Base-by-base conservation (phyloP, 2,329 filamentous ascomycete genomes). In the Alternaria arborescens region DNA sequence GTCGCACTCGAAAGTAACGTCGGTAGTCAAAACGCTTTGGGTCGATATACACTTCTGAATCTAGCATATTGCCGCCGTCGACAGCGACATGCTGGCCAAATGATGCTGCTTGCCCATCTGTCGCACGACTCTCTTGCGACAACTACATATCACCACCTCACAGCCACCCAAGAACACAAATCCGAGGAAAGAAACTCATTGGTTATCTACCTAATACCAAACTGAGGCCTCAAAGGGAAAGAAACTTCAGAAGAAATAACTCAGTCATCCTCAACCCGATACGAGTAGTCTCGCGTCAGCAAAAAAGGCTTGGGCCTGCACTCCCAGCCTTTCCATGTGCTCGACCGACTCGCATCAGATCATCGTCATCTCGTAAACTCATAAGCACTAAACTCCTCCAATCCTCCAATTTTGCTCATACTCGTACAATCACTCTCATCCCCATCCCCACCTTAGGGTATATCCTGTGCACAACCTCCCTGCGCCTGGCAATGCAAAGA, bases 401-500 rank as follows among this genome's bases (percentile, higher is more conserved):
- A 14, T 32, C 50, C 41, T 51, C 38, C 57, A 55, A 60, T 68
- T 62, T 65, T 60, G 55, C 34, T 38, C 34, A 24, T 71, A 66
- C 62, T 68, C 66, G 46, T 70, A 65, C 65, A 71, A 24, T 60
- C 54, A 42, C 44, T 46, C 38, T 50, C 51, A 56, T 53, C 52
- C 55, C 38, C 55, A 41, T 41, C 51, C 18, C 41, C 46, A 36
- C 12, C 20, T 50, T 22, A 38, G 47, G 47, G 47, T 62, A 62
- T 62, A 60, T 60, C 55, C 55, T 50, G 30, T 55, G 55, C 32
- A 38, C 34, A 52, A 50, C 58, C 52, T 57, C 51, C 56, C 60
- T 65, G 66, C 73, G 71, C 73, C 71, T 71, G 68, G 69, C 70
- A 75, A 75, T 75, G 73, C 72, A 70, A 71, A 64, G 58, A 48